A percentile compares a stretch with the other conserved stretches of the same genome.
These are phyloP conservation scores for Neopestalotiopsis sp. DNA, from an alignment of 2,329 filamentous ascomycete species.

Conservation along the genomic window DNA sequence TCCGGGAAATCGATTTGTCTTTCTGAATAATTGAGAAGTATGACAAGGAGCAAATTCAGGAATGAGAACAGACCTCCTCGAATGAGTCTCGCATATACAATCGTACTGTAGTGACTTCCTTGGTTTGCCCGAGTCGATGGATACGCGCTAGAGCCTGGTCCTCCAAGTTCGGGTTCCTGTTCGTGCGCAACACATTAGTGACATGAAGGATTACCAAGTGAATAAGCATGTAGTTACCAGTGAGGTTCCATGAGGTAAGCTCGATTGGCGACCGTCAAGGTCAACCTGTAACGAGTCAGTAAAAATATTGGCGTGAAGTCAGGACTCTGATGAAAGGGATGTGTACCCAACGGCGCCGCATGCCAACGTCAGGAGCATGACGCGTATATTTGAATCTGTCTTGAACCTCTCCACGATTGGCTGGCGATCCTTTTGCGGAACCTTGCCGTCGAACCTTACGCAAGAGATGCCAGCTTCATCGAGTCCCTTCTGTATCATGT, in stretches of 20 bases:
- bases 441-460: slow-evolving; percentile 53
- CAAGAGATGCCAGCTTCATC: slow-evolving; percentile 34
- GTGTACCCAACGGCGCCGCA: slow-evolving; percentile 27
- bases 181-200: not conserved
- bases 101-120: slow-evolving; percentile 42
- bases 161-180: not conserved
- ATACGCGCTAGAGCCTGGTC: slow-evolving; percentile 47
- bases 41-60: not conserved
- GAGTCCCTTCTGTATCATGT: not conserved
- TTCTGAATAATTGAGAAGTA: not conserved
- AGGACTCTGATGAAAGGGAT: not conserved
- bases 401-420: slow-evolving; percentile 45
- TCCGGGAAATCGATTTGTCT: too few species aligned
- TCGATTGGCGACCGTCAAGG: not conserved
- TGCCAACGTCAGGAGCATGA: slow-evolving; percentile 54
- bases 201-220: not conserved
- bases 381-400: slow-evolving; percentile 38
- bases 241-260: not conserved
- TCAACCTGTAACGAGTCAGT: not conserved
- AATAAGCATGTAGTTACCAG: not conserved
- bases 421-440: slow-evolving; percentile 46
- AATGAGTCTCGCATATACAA: slow-evolving; percentile 43
- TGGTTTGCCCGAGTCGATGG: slow-evolving; percentile 40
- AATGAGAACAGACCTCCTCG: slow-evolving; percentile 36
- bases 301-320: not conserved